Evolutionary conservation across 371 early-diverging fungal genomes (phyloP).

Genomic region (Syncephalastrum monosporum): DNA sequence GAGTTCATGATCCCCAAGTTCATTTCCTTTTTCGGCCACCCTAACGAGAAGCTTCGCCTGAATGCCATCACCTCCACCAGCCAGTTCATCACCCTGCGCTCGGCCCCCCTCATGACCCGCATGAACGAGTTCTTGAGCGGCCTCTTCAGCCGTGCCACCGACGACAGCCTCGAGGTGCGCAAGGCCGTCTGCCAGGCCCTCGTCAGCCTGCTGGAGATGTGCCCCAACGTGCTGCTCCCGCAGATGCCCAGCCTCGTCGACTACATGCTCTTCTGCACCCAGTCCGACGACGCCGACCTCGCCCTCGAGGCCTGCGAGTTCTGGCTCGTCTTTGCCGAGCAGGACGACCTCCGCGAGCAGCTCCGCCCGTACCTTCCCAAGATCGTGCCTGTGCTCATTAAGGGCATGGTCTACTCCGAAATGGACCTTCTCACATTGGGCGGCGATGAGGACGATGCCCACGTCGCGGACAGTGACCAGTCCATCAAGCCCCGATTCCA

Average conservation of each 20-base stretch:
- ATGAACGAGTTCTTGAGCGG: constrained; percentile 74
- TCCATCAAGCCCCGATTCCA: constrained; percentile 95
- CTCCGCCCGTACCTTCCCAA: constrained; percentile 77
- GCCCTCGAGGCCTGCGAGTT: constrained; percentile 97
- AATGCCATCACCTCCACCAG: constrained; percentile 77
- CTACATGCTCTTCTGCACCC: constrained; percentile 93
- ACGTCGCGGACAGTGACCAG: constrained; percentile 82
- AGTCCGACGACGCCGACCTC: constrained; percentile 76
- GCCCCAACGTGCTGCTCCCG: constrained; percentile 78
- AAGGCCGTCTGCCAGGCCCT: constrained; percentile 92
- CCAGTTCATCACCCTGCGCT: constrained; percentile 76
- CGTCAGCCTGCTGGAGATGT: constrained; percentile 81
- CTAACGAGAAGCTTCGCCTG: constrained; percentile 70
- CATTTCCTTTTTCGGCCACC: constrained; percentile 75
- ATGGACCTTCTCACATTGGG: constrained; percentile 79
- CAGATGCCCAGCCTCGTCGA: constrained; percentile 82
- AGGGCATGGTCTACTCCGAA: constrained; percentile 94
- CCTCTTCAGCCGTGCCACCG: constrained; percentile 80
- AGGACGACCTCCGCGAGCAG: constrained; percentile 73
- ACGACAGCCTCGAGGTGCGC: constrained; percentile 77
- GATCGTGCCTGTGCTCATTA: constrained; percentile 89
- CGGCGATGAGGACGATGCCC: constrained; percentile 80
- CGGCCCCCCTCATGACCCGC: constrained; percentile 69
- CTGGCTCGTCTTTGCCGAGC: constrained; percentile 95
- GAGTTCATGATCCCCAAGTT: constrained; percentile 86